A percentile compares a stretch with the other conserved stretches of the same genome.
Evolutionary conservation across 2,329 filamentous ascomycete genomes (phyloP).

Genomic region (Saccharata proteae): DNA sequence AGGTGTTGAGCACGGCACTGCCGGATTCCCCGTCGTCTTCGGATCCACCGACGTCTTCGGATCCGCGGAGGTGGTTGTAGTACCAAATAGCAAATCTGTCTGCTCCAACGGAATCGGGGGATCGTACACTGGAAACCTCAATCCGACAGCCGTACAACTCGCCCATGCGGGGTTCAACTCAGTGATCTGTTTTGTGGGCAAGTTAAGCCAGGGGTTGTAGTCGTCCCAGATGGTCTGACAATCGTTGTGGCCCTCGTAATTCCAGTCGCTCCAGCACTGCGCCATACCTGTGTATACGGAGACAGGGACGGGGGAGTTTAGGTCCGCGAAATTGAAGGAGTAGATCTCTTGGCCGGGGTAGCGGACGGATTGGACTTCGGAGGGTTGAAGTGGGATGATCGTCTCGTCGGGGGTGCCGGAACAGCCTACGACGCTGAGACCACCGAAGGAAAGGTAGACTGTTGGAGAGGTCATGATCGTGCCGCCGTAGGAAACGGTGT

Average conservation of each 20-base stretch:
- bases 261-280: conserved; percentile 1
- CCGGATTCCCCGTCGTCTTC: background rate
- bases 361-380: background rate
- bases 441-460: conserved; percentile 1
- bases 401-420: background rate
- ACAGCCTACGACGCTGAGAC: background rate
- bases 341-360: conserved; percentile 1
- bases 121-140: background rate
- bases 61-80: conserved; percentile 1
- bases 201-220: conserved; percentile 1
- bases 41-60: too few relatives aligned
- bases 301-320: background rate
- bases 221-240: conserved; percentile 1
- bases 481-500: background rate
- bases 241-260: background rate
- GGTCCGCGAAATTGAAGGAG: conserved; percentile 1
- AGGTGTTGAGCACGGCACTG: background rate
- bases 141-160: background rate
- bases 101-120: background rate
- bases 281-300: background rate
- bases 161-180: conserved; percentile 1
- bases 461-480: background rate
- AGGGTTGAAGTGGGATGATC: background rate
- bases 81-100: background rate
- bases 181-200: background rate